A percentile compares a stretch with the other conserved stretches of the same genome.
These are phyloP conservation scores for Pycnococcus provasolii DNA, from an alignment of 139 green algal species.

Conservation along the genomic window DNA sequence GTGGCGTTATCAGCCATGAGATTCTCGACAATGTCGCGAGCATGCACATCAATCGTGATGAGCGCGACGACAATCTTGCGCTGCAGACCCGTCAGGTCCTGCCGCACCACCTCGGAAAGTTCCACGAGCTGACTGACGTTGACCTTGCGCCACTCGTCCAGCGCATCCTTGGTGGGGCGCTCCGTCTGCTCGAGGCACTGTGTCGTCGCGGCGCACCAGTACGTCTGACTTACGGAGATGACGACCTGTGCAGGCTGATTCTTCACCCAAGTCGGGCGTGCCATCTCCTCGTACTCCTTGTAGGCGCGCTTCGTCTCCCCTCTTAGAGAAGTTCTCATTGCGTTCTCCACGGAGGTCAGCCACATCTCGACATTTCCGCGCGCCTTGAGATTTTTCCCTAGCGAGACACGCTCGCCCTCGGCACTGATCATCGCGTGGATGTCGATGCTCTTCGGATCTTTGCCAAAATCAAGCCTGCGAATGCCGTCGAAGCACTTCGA, in stretches of 20 bases:
- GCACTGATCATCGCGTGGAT: conserved; percentile 65
- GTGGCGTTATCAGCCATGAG: conserved; percentile 40
- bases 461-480: conserved; percentile 61
- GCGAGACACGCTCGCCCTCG: conserved; percentile 60
- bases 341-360: conserved; percentile 58
- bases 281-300: conserved; percentile 45
- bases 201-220: conserved; percentile 60
- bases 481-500: conserved; percentile 85
- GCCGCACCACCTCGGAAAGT: conserved; percentile 25
- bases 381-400: conserved; percentile 70
- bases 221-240: conserved; percentile 62
- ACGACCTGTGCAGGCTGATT: conserved; percentile 70
- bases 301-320: conserved; percentile 46
- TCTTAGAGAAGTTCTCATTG: conserved; percentile 52
- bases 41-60: conserved; percentile 81
- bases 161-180: conserved; percentile 10
- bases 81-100: conserved; percentile 45
- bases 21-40: conserved; percentile 56
- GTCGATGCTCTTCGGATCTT: conserved; percentile 60
- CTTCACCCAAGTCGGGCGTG: conserved; percentile 58
- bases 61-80: conserved; percentile 53
- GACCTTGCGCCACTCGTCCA: conserved; percentile 38
- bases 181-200: conserved; percentile 28
- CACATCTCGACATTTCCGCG: conserved; percentile 71
- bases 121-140: conserved; percentile 52